phyloP scores from a whole-genome alignment of 805 yeast genomes.

The Candida methanosorbosa region DNA sequence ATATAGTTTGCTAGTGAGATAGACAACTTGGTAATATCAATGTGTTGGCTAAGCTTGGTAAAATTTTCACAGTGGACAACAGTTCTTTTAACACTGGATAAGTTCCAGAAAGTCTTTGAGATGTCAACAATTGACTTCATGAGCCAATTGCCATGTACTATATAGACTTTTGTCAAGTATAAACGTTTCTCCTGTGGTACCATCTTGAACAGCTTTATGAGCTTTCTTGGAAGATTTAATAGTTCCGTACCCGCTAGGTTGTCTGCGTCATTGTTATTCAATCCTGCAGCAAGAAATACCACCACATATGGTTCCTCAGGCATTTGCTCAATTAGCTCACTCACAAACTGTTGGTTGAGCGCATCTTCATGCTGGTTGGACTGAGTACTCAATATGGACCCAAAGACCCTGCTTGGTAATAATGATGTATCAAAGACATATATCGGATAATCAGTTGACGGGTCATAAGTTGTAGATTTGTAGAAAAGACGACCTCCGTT shows the following conservation, averaged over 20 bases:
- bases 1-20: constrained; percentile 69
- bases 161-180: constrained; percentile 51
- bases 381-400: constrained; percentile 17
- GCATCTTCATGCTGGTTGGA: constrained; percentile 25
- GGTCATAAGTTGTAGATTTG: constrained; percentile 55
- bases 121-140: constrained; percentile 70
- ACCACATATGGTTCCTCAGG: constrained; percentile 61
- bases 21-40: constrained; percentile 72
- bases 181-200: constrained; percentile 50
- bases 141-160: constrained; percentile 91
- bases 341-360: constrained; percentile 25
- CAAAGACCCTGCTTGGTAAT: constrained; percentile 49
- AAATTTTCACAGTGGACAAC: constrained; percentile 27
- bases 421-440: constrained; percentile 79
- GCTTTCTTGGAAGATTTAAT: constrained; percentile 19
- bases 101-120: constrained; percentile 43
- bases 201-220: constrained; percentile 37
- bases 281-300: constrained; percentile 77
- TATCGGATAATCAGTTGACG: constrained; percentile 58
- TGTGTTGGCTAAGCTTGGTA: constrained; percentile 30
- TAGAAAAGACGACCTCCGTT: constrained; percentile 38
- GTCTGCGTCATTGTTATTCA: constrained; percentile 34
- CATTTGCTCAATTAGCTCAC: constrained; percentile 42
- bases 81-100: constrained; percentile 8
- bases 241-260: no score